Evolutionary conservation across 305 asterid species (phyloP).

Genomic region (Fraxinus velutina): DNA sequence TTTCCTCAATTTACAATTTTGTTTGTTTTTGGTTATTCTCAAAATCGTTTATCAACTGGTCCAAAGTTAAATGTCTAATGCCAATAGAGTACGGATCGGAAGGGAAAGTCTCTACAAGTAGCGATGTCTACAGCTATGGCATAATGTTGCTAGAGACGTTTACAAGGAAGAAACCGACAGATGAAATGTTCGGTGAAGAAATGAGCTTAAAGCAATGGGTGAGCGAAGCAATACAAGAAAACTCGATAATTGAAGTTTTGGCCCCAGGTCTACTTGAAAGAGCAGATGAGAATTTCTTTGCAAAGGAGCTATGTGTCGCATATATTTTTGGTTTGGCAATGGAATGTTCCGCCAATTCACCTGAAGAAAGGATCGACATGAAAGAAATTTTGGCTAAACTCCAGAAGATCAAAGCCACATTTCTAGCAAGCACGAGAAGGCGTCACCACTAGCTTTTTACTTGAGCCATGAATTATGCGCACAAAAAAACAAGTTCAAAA

Average conservation of each 20-base stretch:
- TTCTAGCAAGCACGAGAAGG: neutral
- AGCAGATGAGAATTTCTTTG: constrained; percentile 5
- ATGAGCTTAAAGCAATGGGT: constrained; percentile 40
- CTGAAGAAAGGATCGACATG: constrained; percentile 30
- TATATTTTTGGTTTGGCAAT: constrained; percentile 29
- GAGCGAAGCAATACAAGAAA: constrained; percentile 15
- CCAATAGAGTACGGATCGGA: constrained; percentile 30
- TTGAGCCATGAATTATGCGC: no score
- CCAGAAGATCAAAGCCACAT: constrained; percentile 16
- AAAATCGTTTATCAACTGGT: neutral
- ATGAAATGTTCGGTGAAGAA: constrained; percentile 33
- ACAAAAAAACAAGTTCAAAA: no score
- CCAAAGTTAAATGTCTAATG: neutral
- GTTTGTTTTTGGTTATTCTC: neutral
- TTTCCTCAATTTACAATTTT: no score
- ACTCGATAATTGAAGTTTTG: constrained; percentile 17
- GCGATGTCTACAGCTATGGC: constrained; percentile 44
- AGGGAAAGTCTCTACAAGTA: constrained; percentile 32
- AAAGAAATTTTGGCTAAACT: constrained; percentile 11
- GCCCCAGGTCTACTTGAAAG: constrained; percentile 18
- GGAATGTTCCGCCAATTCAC: constrained; percentile 25
- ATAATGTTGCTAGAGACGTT: constrained; percentile 39
- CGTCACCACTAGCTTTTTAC: neutral
- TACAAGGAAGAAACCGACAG: constrained; percentile 32
- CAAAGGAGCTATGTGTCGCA: constrained; percentile 15